Evolutionary conservation across 768 basidiomycete species (phyloP).

Genomic region (Suillus tomentosus): DNA sequence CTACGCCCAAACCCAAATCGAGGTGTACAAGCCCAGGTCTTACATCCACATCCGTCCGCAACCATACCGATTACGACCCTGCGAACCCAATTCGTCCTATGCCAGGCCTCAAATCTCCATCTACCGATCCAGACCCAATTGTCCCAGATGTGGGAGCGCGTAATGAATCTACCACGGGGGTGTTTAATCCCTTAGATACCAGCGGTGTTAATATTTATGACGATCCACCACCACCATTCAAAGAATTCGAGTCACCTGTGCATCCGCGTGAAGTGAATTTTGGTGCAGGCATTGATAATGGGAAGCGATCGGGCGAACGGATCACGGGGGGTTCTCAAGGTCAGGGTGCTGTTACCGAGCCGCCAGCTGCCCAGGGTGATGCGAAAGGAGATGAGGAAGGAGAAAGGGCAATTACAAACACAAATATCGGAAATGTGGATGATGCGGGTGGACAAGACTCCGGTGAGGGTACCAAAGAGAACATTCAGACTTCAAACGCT

Average conservation of each 20-base stretch:
- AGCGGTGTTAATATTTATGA: not conserved
- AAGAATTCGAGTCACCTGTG: conserved; percentile 7
- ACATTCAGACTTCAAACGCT: not conserved
- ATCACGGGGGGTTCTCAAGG: not conserved
- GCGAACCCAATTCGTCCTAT: conserved; percentile 5
- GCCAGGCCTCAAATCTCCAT: conserved; percentile 5
- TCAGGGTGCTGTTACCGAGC: not conserved
- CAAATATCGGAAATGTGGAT: not conserved
- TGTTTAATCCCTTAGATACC: conserved; percentile 15
- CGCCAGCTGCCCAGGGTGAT: not conserved
- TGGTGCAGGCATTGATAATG: not conserved
- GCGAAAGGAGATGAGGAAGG: not conserved
- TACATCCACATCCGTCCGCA: conserved; percentile 10
- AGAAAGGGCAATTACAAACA: not conserved
- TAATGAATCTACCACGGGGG: conserved; percentile 7
- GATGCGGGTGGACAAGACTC: too few relatives aligned
- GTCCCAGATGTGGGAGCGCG: not conserved
- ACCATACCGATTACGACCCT: conserved; percentile 6
- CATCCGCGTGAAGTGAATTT: not conserved
- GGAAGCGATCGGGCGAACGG: not conserved
- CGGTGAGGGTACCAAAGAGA: not conserved
- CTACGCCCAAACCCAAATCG: not conserved
- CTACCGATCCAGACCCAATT: not conserved
- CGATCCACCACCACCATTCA: conserved; percentile 13
- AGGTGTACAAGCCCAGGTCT: not conserved